Base-by-base conservation (phyloP, 192 early-diverging fungal genomes). In the Podila verticillata region DNA sequence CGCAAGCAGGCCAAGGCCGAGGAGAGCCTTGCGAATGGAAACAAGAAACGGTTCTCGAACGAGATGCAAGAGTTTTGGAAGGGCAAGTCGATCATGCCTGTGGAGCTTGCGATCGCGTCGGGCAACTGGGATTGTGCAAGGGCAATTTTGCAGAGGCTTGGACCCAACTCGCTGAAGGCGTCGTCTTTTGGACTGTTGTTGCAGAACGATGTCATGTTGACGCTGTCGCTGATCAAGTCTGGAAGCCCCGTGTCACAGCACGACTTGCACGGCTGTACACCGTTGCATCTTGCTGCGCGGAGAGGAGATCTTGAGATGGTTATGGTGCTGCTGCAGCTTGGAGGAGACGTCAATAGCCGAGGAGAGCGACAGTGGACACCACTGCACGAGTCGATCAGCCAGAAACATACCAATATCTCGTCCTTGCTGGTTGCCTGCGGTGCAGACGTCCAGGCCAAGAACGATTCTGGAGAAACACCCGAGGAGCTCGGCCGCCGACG, bases 271-370 rank as follows among this genome's bases (percentile, higher is more conserved):
- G 91, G 91, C 15, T 92, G 88, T 75, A 92, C 89, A 22, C 88
- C 92, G 12, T 60, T 93, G 49, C 92, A 93, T 65, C 84, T 89
- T 65, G 91, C 92, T 8, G 86, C 91, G 13, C 82, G 91, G 0
- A 71, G 87, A 36, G 91, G 92, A 3, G 83, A 83, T 36, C 26
- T 63, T 13, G 77, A 87, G 35, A 85, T 90, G 48, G 87, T 90
- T 13, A 66, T 77, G 35, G 65, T 90, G 3, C 65, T 90, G 32
- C 83, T 82, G 34, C 87, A 81, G 72, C 75, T 86, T 28, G 91
- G 90, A 30, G 91, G 90, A 3, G 87, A 93, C 63, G 84, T 87
- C 44, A 84, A 86, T 61, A 87, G 84, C 15, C 86, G 86, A 24
- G 91, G 91, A 1, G 89, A 81, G 51, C 49, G 66, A 15, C 60